These are phyloP conservation scores for Triangularia setosa DNA, from an alignment of 2,329 filamentous ascomycete genomes.

Conservation along the genomic window DNA sequence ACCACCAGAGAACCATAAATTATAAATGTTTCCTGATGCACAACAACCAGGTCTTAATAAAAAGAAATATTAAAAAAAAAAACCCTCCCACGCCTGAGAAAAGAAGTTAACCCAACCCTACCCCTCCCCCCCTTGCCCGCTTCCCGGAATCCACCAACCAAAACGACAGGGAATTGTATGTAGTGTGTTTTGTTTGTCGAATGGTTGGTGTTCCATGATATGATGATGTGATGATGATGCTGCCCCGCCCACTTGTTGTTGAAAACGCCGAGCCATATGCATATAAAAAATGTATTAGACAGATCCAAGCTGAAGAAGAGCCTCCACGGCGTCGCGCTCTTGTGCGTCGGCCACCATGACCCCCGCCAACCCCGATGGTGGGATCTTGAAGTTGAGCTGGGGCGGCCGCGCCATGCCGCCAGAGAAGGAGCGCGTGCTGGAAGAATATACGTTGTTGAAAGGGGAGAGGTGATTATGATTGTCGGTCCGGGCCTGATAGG, in stretches of 20 bases:
- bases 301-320: slow-evolving; percentile 76
- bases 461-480: slow-evolving; percentile 38
- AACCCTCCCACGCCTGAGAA: neutral
- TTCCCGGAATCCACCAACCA: neutral
- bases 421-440: slow-evolving; percentile 47
- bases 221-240: slow-evolving; percentile 10
- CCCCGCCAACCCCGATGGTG: slow-evolving; percentile 43
- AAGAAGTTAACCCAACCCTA: neutral
- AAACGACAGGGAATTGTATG: neutral
- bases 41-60: neutral
- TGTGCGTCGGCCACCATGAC: slow-evolving; percentile 57
- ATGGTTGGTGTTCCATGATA: neutral
- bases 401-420: slow-evolving; percentile 53
- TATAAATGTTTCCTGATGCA: slow-evolving; percentile 3
- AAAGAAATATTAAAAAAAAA: neutral
- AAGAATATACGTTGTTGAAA: slow-evolving; percentile 47
- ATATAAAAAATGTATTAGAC: slow-evolving; percentile 46
- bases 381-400: slow-evolving; percentile 51
- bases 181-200: neutral
- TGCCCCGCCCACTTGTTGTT: slow-evolving; percentile 23
- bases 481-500: slow-evolving; percentile 57
- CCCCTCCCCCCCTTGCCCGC: neutral
- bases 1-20: neutral
- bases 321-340: slow-evolving; percentile 78
- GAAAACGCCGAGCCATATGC: slow-evolving; percentile 49